Conservation (phyloP, 2,329 filamentous ascomycete species). For the Polytolypa hystricis region DNA sequence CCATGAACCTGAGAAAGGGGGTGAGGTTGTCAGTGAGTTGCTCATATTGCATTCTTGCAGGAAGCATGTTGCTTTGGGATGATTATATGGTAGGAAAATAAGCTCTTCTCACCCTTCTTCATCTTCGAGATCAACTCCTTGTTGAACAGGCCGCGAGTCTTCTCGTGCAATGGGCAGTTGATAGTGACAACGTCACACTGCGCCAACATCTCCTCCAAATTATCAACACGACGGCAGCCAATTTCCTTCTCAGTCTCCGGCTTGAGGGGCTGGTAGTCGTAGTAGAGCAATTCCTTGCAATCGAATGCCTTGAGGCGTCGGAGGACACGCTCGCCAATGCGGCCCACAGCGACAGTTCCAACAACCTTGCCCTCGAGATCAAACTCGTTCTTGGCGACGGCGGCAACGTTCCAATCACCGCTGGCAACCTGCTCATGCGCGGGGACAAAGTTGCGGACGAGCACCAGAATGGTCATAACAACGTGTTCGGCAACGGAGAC, state of each 20-base stretch:
- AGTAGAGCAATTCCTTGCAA: constrained; percentile 99
- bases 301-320: constrained; percentile 93
- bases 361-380: constrained; percentile 97
- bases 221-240: constrained; percentile 78
- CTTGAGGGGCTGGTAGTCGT: constrained; percentile 91
- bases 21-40: too few relatives aligned
- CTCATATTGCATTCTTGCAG: too few relatives aligned
- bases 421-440: constrained; percentile 84
- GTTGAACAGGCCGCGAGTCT: constrained; percentile 93
- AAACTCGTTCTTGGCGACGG: constrained; percentile 94
- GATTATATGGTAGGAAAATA: constrained; percentile 6
- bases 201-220: constrained; percentile 81
- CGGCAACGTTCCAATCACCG: constrained; percentile 93
- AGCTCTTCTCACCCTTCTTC: constrained; percentile 64
- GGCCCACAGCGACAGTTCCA: constrained; percentile 91
- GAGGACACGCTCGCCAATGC: constrained; percentile 95
- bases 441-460: constrained; percentile 97
- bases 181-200: constrained; percentile 98
- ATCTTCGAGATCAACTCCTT: constrained; percentile 98
- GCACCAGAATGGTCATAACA: constrained; percentile 92
- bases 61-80: neutral
- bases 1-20: constrained; percentile 57
- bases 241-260: constrained; percentile 89
- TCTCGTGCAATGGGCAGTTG: constrained; percentile 98
- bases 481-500: constrained; percentile 98